Evolutionary conservation across 2,329 filamentous ascomycete genomes (phyloP), one percentile per base, ranked within the genome.

Genomic region (Colletotrichum costaricense): DNA sequence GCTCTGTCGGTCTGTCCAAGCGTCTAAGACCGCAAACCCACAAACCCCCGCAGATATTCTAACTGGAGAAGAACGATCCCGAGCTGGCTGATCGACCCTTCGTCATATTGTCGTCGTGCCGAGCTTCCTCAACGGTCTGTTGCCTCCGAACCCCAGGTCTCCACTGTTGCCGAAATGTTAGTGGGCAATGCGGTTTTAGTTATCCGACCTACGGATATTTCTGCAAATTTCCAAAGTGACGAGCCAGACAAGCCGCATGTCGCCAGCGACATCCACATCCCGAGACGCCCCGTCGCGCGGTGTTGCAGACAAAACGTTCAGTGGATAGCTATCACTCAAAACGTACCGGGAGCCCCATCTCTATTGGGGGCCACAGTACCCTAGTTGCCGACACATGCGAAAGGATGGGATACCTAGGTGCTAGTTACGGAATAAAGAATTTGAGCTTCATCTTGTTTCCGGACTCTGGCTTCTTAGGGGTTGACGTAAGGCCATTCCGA

Each of bases 51-150:
- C 67, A 30, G 38, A 28, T 24, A 33, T 67, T 38, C 30, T 49
- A 7, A 67, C 22, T 33, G 22, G 62, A 26, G 7, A 46, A 12
- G 16, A 3, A 22, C 5, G 26, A 22, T 28, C 49, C 19, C 19
- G 22, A n/a, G 16, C 24, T 52, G 33, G 9, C 16, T 7, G 12
- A 30, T 42, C 26, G 42, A 33, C 59, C 49, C 56, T 26, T 52
- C 60, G 28, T 62, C 58, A 70, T 49, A 59, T 57, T 38, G 57
- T 46, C n/a, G 19, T 35, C 67, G 70, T 65, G 60, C 70, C 46
- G 67, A 66, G 60, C 60, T 66, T 70, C 67, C 67, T 46, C 56
- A 73, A 60, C 16, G 22, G 56, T 60, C 46, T 57, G 33, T 6
- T 69, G 60, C 19, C 38, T 59, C 59, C 67, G 60, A 38, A 28